Conservation (phyloP, 768 basidiomycete species). For the Agaricus blazei region DNA sequence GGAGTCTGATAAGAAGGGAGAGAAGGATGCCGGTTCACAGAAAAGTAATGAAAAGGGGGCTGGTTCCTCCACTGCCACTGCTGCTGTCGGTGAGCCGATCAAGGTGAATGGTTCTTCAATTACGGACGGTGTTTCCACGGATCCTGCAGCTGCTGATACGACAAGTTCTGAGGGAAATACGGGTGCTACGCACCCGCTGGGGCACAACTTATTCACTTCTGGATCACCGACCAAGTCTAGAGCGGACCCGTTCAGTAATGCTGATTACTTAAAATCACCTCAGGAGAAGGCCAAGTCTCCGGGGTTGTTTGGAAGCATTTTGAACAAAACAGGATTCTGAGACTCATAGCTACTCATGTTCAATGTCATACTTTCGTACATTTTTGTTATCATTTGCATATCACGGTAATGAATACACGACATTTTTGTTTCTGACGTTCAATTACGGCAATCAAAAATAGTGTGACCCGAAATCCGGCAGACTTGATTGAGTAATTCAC, state of each 20-base stretch:
- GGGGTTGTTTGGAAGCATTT: background rate
- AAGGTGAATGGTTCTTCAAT: background rate
- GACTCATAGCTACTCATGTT: background rate
- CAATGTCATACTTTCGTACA: background rate
- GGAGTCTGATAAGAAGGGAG: constrained; percentile 9
- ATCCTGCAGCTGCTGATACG: background rate
- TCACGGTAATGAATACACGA: background rate
- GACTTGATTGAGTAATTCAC: background rate
- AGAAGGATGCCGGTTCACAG: constrained; percentile 5
- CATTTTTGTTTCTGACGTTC: background rate
- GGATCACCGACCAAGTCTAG: background rate
- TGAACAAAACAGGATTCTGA: background rate
- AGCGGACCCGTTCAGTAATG: background rate
- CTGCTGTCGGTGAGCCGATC: background rate
- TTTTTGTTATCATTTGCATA: background rate
- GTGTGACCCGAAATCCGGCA: background rate
- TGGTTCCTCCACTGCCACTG: background rate
- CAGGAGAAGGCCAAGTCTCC: background rate
- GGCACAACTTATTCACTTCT: background rate
- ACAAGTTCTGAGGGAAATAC: background rate
- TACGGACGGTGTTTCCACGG: constrained; percentile 4
- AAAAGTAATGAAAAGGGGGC: background rate
- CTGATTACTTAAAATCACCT: background rate
- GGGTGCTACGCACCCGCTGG: background rate
- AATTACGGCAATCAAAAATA: background rate